phyloP scores from a whole-genome alignment of 116 monocot genomes.

The Posidonia oceanica region DNA sequence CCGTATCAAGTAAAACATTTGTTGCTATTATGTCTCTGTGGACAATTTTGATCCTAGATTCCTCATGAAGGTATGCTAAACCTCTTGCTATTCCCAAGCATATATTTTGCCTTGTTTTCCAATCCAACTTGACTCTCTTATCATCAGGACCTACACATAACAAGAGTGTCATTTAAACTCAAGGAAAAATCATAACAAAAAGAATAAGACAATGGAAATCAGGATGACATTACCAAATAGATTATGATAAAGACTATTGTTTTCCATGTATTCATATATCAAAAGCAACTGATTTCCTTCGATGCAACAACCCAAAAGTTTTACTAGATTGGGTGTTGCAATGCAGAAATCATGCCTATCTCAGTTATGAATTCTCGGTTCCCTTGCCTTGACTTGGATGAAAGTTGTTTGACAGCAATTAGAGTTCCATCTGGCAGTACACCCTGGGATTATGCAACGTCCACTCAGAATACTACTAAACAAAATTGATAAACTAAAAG shows the following conservation, averaged over 20 bases:
- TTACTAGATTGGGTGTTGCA: constrained; percentile 68
- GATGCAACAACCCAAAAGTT: constrained; percentile 63
- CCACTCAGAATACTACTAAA: neutral
- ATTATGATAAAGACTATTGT: constrained; percentile 58
- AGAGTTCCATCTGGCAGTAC: constrained; percentile 30
- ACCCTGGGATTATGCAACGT: constrained; percentile 17
- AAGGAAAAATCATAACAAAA: too few species aligned
- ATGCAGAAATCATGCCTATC: constrained; percentile 68
- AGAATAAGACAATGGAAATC: too few species aligned
- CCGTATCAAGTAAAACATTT: too few species aligned
- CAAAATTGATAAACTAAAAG: neutral
- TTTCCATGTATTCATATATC: constrained; percentile 70
- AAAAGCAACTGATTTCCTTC: constrained; percentile 55
- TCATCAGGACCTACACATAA: neutral
- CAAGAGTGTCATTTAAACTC: too few species aligned
- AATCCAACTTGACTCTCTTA: neutral
- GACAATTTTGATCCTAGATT: constrained; percentile 16
- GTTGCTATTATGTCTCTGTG: neutral
- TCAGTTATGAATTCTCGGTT: constrained; percentile 78
- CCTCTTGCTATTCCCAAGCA: constrained; percentile 23
- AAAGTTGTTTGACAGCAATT: constrained; percentile 53
- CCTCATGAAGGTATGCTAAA: constrained; percentile 16
- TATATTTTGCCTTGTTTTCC: constrained; percentile 14
- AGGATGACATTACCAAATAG: constrained; percentile 32
- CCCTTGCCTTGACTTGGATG: constrained; percentile 61